A percentile compares a stretch with the other conserved stretches of the same genome.
phyloP scores from a whole-genome alignment of 2,329 filamentous ascomycete genomes.

The Talaromyces funiculosus region DNA sequence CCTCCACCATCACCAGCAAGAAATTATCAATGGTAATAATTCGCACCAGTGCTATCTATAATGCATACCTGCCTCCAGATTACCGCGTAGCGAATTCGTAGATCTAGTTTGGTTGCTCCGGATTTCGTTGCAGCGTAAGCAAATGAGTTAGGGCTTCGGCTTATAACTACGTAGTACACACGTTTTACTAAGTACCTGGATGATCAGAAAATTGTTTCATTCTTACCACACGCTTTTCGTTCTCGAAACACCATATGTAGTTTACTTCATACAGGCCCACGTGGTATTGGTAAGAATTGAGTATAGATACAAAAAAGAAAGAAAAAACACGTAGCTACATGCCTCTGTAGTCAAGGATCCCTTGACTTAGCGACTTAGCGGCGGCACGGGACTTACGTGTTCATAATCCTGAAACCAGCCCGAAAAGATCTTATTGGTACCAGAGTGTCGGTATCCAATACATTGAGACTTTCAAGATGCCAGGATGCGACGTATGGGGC shows the following conservation, averaged over 20 bases:
- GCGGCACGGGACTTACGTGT: not conserved
- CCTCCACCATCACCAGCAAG: not conserved
- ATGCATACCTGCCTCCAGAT: no score
- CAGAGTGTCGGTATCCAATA: not conserved
- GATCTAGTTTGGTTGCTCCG: no score
- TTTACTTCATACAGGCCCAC: not conserved
- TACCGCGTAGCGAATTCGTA: no score
- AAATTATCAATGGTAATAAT: no score
- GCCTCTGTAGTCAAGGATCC: not conserved
- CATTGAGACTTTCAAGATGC: not conserved
- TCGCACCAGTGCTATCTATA: no score
- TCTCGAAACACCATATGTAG: not conserved
- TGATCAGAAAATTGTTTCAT: not conserved
- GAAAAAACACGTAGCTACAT: not conserved
- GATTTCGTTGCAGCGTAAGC: no score
- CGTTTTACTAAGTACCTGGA: no score
- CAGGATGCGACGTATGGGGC: not conserved
- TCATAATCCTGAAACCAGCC: not conserved
- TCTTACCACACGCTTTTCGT: not conserved
- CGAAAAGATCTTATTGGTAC: slow-evolving; percentile 4
- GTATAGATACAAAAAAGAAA: not conserved
- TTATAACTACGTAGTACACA: not conserved
- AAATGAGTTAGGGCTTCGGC: not conserved
- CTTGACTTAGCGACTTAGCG: not conserved
- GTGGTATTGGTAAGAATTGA: not conserved